Percentiles rank a stretch among this genome's conserved stretches.
These are phyloP conservation scores for Colletotrichum liriopes DNA, from an alignment of 2,329 filamentous ascomycete species.

Conservation along the genomic window DNA sequence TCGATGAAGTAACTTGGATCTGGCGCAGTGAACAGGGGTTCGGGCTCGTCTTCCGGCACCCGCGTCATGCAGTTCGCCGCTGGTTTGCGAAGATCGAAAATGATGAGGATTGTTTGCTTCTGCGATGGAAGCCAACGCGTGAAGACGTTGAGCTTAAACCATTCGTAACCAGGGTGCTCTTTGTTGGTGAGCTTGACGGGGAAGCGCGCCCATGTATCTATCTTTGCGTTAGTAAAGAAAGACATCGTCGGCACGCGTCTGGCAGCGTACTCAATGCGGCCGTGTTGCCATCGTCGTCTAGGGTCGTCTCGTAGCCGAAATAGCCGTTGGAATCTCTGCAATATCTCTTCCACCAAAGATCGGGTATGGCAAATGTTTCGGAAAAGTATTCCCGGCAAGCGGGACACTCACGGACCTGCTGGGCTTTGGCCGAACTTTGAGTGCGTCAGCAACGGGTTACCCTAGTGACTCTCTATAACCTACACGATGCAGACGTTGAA, in stretches of 20 bases:
- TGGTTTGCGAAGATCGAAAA: conserved; percentile 49
- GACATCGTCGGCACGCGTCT: no score
- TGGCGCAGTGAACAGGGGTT: conserved; percentile 15
- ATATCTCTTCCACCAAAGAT: conserved; percentile 55
- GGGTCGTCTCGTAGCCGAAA: conserved; percentile 52
- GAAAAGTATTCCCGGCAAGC: conserved; percentile 48
- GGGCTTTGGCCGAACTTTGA: conserved; percentile 51
- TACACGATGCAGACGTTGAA: conserved; percentile 38
- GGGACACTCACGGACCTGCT: conserved; percentile 49
- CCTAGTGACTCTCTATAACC: not conserved
- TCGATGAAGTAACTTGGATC: conserved; percentile 39
- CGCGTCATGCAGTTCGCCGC: conserved; percentile 20
- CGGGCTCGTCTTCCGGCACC: conserved; percentile 20
- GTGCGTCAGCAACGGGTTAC: not conserved
- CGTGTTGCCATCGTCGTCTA: conserved; percentile 32
- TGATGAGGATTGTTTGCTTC: conserved; percentile 49
- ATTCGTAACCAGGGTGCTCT: conserved; percentile 47
- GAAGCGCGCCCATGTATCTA: conserved; percentile 54
- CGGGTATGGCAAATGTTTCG: conserved; percentile 49
- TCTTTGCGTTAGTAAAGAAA: not conserved
- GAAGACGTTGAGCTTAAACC: conserved; percentile 55
- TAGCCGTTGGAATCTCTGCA: conserved; percentile 56
- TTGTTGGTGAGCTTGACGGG: conserved; percentile 47
- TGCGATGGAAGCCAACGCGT: conserved; percentile 46
- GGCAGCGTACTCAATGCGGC: conserved; percentile 45